These are phyloP conservation scores for Ganoderma sinense DNA, from an alignment of 1,284 basidiomycete species.

Conservation along the genomic window DNA sequence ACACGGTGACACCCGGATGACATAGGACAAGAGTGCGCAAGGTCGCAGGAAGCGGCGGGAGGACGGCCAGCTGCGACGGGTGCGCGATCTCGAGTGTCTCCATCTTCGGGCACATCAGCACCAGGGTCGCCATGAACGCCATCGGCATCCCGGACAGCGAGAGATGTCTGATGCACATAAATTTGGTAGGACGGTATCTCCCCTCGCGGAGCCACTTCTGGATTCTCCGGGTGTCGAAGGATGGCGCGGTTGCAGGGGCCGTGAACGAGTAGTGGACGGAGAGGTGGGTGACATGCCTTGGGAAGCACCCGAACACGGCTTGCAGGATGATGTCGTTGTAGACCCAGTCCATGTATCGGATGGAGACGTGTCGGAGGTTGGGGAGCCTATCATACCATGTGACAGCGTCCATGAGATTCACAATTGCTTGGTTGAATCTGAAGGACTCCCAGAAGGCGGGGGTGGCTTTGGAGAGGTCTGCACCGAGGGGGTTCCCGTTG, in stretches of 20 bases:
- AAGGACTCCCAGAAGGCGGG: too few species aligned
- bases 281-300: conserved; percentile 40
- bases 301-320: conserved; percentile 39
- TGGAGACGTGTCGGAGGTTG: conserved; percentile 41
- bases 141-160: conserved; percentile 36
- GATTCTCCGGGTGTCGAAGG: conserved; percentile 15
- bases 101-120: conserved; percentile 34
- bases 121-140: conserved; percentile 37
- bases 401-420: conserved; percentile 37
- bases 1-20: conserved; percentile 14
- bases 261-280: conserved; percentile 38
- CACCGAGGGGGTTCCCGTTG: conserved; percentile 29
- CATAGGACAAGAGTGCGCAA: conserved; percentile 33
- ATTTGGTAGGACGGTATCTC: too few species aligned
- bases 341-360: conserved; percentile 45
- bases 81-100: conserved; percentile 35
- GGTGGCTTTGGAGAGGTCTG: too few species aligned
- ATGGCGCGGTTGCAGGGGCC: conserved; percentile 14
- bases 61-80: conserved; percentile 22
- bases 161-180: conserved; percentile 36
- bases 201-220: conserved; percentile 26
- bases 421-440: conserved; percentile 31
- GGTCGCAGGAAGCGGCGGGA: conserved; percentile 30
- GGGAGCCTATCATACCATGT: conserved; percentile 40
- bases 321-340: conserved; percentile 45